phyloP scores from a whole-genome alignment of 805 yeast genomes.

The Yamadazyma akitaensis region DNA sequence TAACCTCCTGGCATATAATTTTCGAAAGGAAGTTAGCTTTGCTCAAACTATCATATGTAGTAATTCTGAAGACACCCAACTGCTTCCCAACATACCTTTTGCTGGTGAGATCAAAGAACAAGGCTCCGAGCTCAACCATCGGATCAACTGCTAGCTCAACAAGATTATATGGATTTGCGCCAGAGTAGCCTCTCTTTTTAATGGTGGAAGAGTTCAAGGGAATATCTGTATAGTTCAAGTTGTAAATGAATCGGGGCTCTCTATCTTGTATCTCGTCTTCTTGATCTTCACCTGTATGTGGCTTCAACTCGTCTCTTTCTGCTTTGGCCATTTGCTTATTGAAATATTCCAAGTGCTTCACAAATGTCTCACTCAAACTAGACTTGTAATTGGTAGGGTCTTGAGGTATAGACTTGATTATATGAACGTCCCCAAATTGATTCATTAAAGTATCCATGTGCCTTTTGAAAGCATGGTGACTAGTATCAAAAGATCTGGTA shows the following conservation, averaged over 20 bases:
- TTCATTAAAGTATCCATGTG: constrained; percentile 47
- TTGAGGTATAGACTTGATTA: constrained; percentile 47
- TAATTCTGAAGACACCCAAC: constrained; percentile 48
- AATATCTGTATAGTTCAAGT: constrained; percentile 24
- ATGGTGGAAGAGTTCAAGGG: constrained; percentile 32
- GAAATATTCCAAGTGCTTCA: constrained; percentile 34
- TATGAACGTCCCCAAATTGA: constrained; percentile 49
- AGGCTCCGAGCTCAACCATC: constrained; percentile 45
- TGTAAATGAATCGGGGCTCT: constrained; percentile 3
- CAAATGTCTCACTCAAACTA: constrained; percentile 40
- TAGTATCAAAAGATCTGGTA: constrained; percentile 52
- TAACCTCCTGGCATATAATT: constrained; percentile 46
- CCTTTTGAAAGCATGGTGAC: constrained; percentile 48
- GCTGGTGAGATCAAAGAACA: constrained; percentile 37
- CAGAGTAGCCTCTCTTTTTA: constrained; percentile 33
- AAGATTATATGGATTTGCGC: constrained; percentile 30
- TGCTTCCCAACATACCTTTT: constrained; percentile 43
- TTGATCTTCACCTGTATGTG: constrained; percentile 1
- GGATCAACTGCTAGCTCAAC: constrained; percentile 27
- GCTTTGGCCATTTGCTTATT: constrained; percentile 17
- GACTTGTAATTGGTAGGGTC: constrained; percentile 42
- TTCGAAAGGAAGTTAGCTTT: constrained; percentile 49
- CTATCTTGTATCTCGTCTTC: constrained; percentile 21
- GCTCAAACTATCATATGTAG: constrained; percentile 47
- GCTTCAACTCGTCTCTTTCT: constrained; percentile 21